Percentiles rank a stretch among this genome's conserved stretches.
Conservation (phyloP, 163 green algal genomes). For the Scenedesmus sp. region DNA sequence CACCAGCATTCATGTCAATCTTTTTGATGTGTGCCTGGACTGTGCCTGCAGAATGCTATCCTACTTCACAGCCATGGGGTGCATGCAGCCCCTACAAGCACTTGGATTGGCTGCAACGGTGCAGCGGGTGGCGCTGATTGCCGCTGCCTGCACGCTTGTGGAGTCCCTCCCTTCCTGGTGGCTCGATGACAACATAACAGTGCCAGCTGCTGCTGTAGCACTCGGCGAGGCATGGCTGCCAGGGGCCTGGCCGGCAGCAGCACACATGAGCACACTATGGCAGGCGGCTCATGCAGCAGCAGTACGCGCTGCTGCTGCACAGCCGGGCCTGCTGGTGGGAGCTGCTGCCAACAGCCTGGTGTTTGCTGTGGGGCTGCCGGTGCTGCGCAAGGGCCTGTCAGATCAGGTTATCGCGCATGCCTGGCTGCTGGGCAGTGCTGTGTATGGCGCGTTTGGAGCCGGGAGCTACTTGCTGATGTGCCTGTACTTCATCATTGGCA, state of each 20-base stretch:
- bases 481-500: conserved; percentile 97
- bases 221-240: neutral
- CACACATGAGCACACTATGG: too few relatives aligned
- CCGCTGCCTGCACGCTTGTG: neutral
- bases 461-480: conserved; percentile 91
- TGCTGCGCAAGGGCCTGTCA: conserved; percentile 88
- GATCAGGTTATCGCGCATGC: conserved; percentile 79
- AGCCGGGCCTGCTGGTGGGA: conserved; percentile 69
- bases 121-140: neutral
- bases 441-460: conserved; percentile 88
- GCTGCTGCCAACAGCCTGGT: conserved; percentile 67
- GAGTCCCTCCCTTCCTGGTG: neutral
- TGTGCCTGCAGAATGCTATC: neutral
- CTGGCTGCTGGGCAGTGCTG: conserved; percentile 86
- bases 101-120: neutral
- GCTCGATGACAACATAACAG: neutral
- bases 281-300: neutral
- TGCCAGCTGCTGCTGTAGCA: neutral
- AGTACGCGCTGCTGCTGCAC: neutral
- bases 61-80: neutral
- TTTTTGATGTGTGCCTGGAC: too few relatives aligned
- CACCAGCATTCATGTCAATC: too few relatives aligned
- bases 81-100: neutral
- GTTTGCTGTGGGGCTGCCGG: conserved; percentile 66
- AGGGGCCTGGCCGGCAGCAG: neutral